Conservation (phyloP, 2,329 filamentous ascomycete genomes). For the Penicillium sp. region DNA sequence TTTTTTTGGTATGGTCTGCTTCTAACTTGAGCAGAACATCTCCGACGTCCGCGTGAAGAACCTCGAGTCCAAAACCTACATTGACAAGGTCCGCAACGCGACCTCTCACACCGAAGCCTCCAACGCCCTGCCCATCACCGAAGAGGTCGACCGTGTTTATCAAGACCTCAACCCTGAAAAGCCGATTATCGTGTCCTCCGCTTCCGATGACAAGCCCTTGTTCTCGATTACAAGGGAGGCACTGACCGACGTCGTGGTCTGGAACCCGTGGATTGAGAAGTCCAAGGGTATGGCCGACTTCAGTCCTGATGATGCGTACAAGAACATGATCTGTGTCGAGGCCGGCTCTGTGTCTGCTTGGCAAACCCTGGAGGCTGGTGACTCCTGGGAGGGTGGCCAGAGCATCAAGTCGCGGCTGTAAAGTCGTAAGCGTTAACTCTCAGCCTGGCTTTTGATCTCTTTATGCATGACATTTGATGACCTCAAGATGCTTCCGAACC, state of each 20-base stretch:
- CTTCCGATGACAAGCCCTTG: conserved; percentile 57
- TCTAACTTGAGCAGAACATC: conserved; percentile 65
- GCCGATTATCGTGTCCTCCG: conserved; percentile 35
- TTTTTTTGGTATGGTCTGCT: not conserved
- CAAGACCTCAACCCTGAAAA: conserved; percentile 57
- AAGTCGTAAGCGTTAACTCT: not conserved
- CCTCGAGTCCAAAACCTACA: conserved; percentile 72
- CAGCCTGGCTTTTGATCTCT: not conserved
- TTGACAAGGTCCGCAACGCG: conserved; percentile 76
- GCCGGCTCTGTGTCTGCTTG: conserved; percentile 79
- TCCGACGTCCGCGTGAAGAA: conserved; percentile 68
- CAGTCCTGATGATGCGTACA: conserved; percentile 81
- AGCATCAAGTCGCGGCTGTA: conserved; percentile 48
- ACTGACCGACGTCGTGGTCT: conserved; percentile 83
- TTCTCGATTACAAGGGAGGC: conserved; percentile 81
- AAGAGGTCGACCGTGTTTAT: conserved; percentile 88
- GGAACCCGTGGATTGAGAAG: conserved; percentile 95
- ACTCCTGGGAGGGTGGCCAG: conserved; percentile 65
- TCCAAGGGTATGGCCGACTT: conserved; percentile 81
- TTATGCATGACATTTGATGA: conserved; percentile 12
- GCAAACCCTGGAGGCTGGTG: conserved; percentile 79
- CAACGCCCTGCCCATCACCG: conserved; percentile 64
- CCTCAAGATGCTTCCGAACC: conserved; percentile 6
- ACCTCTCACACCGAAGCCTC: conserved; percentile 64
- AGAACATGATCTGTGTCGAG: conserved; percentile 93